Evolutionary conservation across 169 alveolate species (phyloP), one percentile per base, ranked within the genome.

Genomic region (Babesia sp.): DNA sequence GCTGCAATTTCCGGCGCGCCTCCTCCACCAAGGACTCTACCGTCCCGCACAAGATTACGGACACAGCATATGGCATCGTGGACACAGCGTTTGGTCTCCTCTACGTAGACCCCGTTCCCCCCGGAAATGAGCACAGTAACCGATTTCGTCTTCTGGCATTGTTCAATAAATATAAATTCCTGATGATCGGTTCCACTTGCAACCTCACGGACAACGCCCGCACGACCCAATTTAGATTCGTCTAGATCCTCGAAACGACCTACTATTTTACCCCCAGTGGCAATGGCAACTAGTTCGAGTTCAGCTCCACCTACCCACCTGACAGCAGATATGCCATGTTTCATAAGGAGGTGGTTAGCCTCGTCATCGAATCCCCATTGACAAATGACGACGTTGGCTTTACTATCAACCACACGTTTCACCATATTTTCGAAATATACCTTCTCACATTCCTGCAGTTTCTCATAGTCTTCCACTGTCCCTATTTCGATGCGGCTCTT

Each of bases 321-420:
- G 24, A 98, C 98, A 18, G 99, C 98, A 22, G 99, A 98, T 1
- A 95, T 86, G 29, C 90, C 87, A 92, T 92, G 91, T 83, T 76
- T 90, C 63, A 90, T 71, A 44, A 96, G 89, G 60, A 95, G 63
- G 71, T 96, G 97, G 84, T 96, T 96, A 7, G 98, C 99, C 89
- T 98, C 99, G 85, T 97, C 99, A 87, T 97, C 99, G 74, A 98
- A 98, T 34, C 99, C 99, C 99, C 99, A 98, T 86, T 97, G 99
- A 75, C 99, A 98, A 39, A 98, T 94, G 20, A 92, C 96, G 36
- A 96, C 90, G 67, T 97, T 98, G 5, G 99, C 99, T 64, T 99
- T 99, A 58, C 98, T 91, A 31, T 95, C 93, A 76, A 94, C 96
- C 31, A 95, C 97, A 22, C 90, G 84, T 58, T 94, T 90, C 9